Base-by-base conservation (phyloP, 805 yeast genomes). In the Maudiozyma barnettii region DNA sequence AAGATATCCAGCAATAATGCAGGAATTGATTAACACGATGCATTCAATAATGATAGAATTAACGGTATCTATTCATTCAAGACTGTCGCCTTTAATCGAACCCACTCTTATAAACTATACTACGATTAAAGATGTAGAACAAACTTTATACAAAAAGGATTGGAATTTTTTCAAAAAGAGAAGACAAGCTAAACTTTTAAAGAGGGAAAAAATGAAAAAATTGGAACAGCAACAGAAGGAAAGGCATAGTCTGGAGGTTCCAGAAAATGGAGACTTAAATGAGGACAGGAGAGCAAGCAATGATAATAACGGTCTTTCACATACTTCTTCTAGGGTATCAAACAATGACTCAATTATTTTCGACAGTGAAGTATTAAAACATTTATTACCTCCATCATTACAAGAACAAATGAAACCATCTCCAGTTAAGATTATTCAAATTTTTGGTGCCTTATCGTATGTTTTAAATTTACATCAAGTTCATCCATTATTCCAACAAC, bases 361-460 rank as follows among this genome's bases (percentile, higher is more conserved):
- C 4, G 83, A 82, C 59, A 88, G 84, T 45, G 91, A 85, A 53
- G 82, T 89, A 31, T 69, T 82, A 41, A 75, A 79, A 46, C 84
- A 81, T 77, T 68, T 88, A 47, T 82, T 82, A 52, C 98, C 98
- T 5, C 98, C 98, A 2, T 71, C 91, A 0, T 77, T 85, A 19
- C 73, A 77, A 42, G 84, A 85, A 49, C 83, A 87, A 59, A 80
- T 84, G 74, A 81, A 79, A 60, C 96, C 96, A 3, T 87, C 97
- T 0, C 99, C 99, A 0, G 71, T 90, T 45, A 81, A 79, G 54
- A 75, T 90, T 45, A 79, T 90, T 22, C 95, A 93, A 56, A 83
- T 90, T 1, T 73, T 93, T 49, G 95, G 95, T 29, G 96, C 98
- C 0, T 72, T 95, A 45, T 74, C 88, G 40, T 88, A 90, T 57